Base-by-base conservation (phyloP, 2,329 filamentous ascomycete genomes). In the Metarhizium brunneum region DNA sequence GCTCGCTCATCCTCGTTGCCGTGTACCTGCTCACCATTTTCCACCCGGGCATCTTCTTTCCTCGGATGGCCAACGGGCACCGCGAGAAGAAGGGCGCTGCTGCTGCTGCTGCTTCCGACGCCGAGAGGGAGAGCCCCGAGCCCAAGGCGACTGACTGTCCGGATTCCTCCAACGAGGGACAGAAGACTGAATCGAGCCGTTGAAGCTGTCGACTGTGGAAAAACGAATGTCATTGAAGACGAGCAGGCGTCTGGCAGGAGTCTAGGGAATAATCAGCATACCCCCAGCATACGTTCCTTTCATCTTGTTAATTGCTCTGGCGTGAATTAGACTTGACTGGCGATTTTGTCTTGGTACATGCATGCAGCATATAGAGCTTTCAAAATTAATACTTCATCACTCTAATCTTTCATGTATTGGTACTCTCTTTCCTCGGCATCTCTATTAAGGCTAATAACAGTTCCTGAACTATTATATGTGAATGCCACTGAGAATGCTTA, bases 41-140 rank as follows among this genome's bases (percentile, higher is more conserved):
- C 67, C 75, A 81, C 47, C 80, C 81, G 0, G 80, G 79, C 13
- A 55, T 80, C 48, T 72, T 77, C 59, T 83, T 84, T 70, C 79
- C 79, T 0, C 74, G 76, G 59, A 82, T 83, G 79, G 67, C 70
- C 16, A 68, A 62, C 49, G 60, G 61, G n/a, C 56, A 56, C 18
- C 62, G 60, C 53, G 57, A 62, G 57, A 63, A 63, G 58, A 62
- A 55, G 54, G 55, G 54, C 1, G 60, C 63, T 35, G n/a, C 25
- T 18, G 16, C 36, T 35, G 29, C n/a, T 29, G n/a, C 32, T 18
- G 45, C 35, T 29, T 43, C 16, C 16, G 54, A 52, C 25, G 25
- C 25, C 25, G 25, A 25, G 25, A 25, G 25, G 25, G 25, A 25
- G 30, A 55, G 50, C 20, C 14, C 40, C 47, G 60, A 59, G 57